Base-by-base conservation (phyloP, 306 rosid genomes). In the Casuarina cunninghamiana region DNA sequence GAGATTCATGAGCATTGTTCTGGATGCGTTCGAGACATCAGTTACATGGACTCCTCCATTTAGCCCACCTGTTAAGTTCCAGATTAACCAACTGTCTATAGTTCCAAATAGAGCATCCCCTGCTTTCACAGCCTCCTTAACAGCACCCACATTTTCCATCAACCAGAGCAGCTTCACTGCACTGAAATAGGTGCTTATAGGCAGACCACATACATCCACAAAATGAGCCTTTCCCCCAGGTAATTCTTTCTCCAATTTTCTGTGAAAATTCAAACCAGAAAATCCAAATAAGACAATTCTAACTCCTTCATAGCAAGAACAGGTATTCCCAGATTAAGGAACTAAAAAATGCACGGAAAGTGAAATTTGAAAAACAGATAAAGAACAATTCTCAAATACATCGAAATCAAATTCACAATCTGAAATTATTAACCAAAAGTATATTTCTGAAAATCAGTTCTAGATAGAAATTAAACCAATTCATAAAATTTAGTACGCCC, bases 1-100 rank as follows among this genome's bases (percentile, higher is more conserved):
- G 39, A 93, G 93, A 79, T 93, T 88, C 99, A 95, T 89, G 57
- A 95, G 90, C 99, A 92, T 91, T 7, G 97, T 93, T 53, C 99
- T 69, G 0, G 97, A 88, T 17, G 99, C 99, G 32, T 95, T 95
- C 0, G 99, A 92, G 71, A 84, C 90, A 83, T 95, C 99, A 1
- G 99, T 95, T 15, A 88, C 89, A 68, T 92, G 97, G 71, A 95
- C 39, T 35, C 97, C 97, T 58, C 91, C 92, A 5, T 88, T 77
- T 19, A 82, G 76, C 3, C 98, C 96, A 17, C 97, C 97, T 0
- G 93, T 95, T 78, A 95, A 78, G 74, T 95, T 91, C 97, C 97
- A 95, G 74, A 95, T 91, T 72, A 91, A 77, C 98, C 97, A 95
- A 69, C 97, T 82, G 80, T 92, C 97, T 65, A 92, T 76, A 0